These are phyloP conservation scores for Parascedosporium putredinis DNA, from an alignment of 2,329 filamentous ascomycete genomes.

Conservation along the genomic window DNA sequence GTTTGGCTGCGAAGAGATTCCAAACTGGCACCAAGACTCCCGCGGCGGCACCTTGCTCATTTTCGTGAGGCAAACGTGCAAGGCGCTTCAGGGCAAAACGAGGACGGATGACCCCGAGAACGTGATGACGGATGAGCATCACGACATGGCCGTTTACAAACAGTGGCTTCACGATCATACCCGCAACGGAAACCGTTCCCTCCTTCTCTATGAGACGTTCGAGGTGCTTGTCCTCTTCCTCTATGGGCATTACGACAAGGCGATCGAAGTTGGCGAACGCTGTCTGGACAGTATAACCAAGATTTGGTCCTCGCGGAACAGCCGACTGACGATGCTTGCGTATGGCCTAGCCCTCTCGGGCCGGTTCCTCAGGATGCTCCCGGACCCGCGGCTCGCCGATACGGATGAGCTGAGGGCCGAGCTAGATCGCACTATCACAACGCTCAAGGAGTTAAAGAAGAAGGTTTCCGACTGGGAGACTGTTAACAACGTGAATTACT, in stretches of 20 bases:
- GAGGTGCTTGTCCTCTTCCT: constrained; percentile 53
- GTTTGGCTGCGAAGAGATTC: constrained; percentile 63
- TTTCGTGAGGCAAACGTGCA: constrained; percentile 52
- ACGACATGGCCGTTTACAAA: constrained; percentile 49
- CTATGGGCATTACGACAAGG: constrained; percentile 51
- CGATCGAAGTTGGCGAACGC: constrained; percentile 43
- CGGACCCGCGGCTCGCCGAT: constrained; percentile 28
- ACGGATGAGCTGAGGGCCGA: constrained; percentile 19
- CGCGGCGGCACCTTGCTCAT: constrained; percentile 62
- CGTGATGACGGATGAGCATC: constrained; percentile 59
- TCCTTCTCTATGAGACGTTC: constrained; percentile 58
- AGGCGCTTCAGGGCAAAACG: constrained; percentile 69
- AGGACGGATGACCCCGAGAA: constrained; percentile 34
- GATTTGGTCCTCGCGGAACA: constrained; percentile 51
- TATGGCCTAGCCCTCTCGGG: constrained; percentile 48
- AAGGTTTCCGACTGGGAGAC: constrained; percentile 54
- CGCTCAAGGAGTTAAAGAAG: constrained; percentile 44
- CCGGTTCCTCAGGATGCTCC: constrained; percentile 36
- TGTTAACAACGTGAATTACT: constrained; percentile 61
- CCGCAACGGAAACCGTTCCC: constrained; percentile 51
- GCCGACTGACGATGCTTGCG: constrained; percentile 46
- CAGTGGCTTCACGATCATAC: constrained; percentile 42
- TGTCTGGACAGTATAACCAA: constrained; percentile 36
- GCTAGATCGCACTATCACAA: constrained; percentile 36
- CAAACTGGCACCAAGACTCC: constrained; percentile 60